phyloP scores from a whole-genome alignment of 2,329 filamentous ascomycete genomes.

The Sarocladium kiliense region DNA sequence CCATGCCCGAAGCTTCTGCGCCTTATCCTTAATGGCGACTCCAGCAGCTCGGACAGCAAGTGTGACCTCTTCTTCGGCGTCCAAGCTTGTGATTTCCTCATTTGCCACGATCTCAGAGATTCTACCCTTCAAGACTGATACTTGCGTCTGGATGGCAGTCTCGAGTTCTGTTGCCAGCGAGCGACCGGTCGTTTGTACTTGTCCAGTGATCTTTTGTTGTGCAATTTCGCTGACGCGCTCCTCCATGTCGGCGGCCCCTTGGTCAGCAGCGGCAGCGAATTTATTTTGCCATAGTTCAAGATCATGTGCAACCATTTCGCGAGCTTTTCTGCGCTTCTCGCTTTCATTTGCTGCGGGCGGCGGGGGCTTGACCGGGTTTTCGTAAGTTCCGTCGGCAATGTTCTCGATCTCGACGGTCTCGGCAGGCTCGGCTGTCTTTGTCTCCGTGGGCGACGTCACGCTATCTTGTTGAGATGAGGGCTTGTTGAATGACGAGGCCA shows the following conservation, averaged over 20 bases:
- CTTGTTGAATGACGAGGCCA: conserved; percentile 28
- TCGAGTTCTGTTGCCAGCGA: conserved; percentile 65
- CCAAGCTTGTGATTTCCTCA: conserved; percentile 43
- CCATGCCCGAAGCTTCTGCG: conserved; percentile 74
- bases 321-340: conserved; percentile 51
- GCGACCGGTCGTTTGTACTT: conserved; percentile 61
- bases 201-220: conserved; percentile 51
- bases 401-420: conserved; percentile 15
- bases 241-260: conserved; percentile 71
- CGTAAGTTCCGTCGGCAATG: conserved; percentile 15
- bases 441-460: conserved; percentile 11
- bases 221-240: conserved; percentile 57
- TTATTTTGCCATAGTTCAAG: conserved; percentile 83
- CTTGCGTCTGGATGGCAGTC: conserved; percentile 57
- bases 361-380: conserved; percentile 36
- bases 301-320: conserved; percentile 69
- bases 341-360: conserved; percentile 42
- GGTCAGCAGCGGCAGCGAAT: conserved; percentile 78
- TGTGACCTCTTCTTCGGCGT: conserved; percentile 38
- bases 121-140: conserved; percentile 59
- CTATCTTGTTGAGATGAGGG: conserved; percentile 21
- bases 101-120: conserved; percentile 55
- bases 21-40: conserved; percentile 67
- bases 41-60: conserved; percentile 61
- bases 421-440: conserved; percentile 10